phyloP scores from a whole-genome alignment of 2,329 filamentous ascomycete genomes.

The Epichloe brachyelytri region DNA sequence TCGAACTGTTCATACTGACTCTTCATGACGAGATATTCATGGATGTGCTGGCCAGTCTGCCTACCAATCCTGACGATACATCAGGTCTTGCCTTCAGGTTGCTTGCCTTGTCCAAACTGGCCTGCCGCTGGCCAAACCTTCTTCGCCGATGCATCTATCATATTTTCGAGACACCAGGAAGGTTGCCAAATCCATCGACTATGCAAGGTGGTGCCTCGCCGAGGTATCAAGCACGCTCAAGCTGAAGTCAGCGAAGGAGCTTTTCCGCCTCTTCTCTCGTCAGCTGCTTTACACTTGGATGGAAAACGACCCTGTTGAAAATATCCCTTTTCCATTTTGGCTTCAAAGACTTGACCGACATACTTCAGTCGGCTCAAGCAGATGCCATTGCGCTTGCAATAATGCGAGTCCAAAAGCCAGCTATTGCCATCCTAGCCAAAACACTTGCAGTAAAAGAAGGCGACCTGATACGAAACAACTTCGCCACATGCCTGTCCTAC shows the following conservation, averaged over 20 bases:
- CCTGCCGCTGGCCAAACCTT: constrained; percentile 73
- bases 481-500: constrained; percentile 72
- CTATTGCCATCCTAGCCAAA: constrained; percentile 46
- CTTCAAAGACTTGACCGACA: constrained; percentile 53
- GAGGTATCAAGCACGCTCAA: constrained; percentile 52
- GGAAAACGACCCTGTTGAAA: constrained; percentile 48
- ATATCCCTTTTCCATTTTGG: constrained; percentile 72
- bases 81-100: constrained; percentile 83
- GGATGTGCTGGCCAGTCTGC: constrained; percentile 71
- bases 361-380: constrained; percentile 58
- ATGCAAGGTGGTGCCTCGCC: constrained; percentile 61
- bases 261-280: constrained; percentile 76
- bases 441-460: constrained; percentile 39
- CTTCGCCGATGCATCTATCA: constrained; percentile 81
- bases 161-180: constrained; percentile 80
- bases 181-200: constrained; percentile 47
- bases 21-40: constrained; percentile 75
- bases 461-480: constrained; percentile 52
- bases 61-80: constrained; percentile 52
- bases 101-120: constrained; percentile 62
- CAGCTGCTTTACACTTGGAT: constrained; percentile 91
- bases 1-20: constrained; percentile 68
- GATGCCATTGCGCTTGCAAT: constrained; percentile 71
- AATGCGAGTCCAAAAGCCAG: constrained; percentile 62
- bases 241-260: constrained; percentile 50